Evolutionary conservation across 2,329 filamentous ascomycete species (phyloP), one percentile per base, ranked within the genome.

Genomic region (Aspergillus transmontanensis): DNA sequence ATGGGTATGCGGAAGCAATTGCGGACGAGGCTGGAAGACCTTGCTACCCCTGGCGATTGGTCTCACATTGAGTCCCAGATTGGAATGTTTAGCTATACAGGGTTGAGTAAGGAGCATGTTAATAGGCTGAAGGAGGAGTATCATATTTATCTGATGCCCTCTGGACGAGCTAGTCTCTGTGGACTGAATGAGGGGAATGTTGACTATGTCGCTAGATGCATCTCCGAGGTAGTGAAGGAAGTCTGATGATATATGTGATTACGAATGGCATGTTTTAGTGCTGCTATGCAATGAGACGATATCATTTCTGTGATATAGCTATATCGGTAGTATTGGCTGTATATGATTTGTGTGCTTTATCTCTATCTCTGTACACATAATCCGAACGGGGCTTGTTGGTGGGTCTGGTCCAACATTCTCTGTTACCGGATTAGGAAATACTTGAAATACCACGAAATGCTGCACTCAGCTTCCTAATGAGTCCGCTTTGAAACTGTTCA

Each of bases 41-140:
- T 68, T 14, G 60, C 59, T 9, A 73, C 70, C 3, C 68, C 68
- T 4, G 75, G 75, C 0, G 61, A 68, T 39, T 80, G 75, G 78
- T 64, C 64, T 1, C 72, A 76, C 57, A 62, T 80, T 32, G 66
- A 64, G 58, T 48, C 63, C 28, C 72, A 81, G 72, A 78, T 77
- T 58, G 79, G 79, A 7, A 80, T 82, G 79, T 81, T 81, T 62
- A 73, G 71, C 5, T 79, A 76, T 63, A 78, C 79, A 0, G 77
- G 79, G 0, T 62, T 81, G 53, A 68, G 55, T 7, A 54, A 66
- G 10, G 64, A 71, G 36, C 74, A 80, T 45, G 75, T 81, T 4
- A 36, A 28, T 3, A 59, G 66, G 6, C 60, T 81, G 16, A 64
- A 70, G 62, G 64, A 74, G 1, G 69, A 73, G 23, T 66, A 72